Base-by-base conservation (phyloP, 371 early-diverging fungal genomes). In the Mucor velutinosus region DNA sequence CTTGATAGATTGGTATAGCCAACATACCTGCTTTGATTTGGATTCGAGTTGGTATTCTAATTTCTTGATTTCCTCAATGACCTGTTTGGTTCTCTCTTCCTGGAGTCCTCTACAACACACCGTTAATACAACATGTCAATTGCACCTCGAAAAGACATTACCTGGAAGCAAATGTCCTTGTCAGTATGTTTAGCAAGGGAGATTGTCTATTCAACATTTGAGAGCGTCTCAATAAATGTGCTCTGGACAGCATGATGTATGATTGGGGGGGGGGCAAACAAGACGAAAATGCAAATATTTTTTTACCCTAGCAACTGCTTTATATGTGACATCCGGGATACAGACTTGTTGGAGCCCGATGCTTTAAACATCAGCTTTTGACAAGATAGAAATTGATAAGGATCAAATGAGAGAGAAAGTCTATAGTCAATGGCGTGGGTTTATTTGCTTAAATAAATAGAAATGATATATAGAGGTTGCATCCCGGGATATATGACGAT, bases 51-150 rank as follows among this genome's bases (percentile, higher is more conserved):
- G 58, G 39, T 76, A 72, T 65, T 77, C 71, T 7, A 80, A 47
- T 19, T 71, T 53, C 27, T 73, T 70, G 61, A 80, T 76, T 32
- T 80, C 78, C 15, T 76, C 72, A 15, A 72, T 67, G 4, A 71
- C 61, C 57, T 77, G 58, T 8, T 73, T 75, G 4, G 75, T 76
- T 19, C 72, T 59, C 14, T 74, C 72, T 37, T 80, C 78, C 35
- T 61, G 58, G 39, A 70, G 41, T 56, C 67, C 63, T 33, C 63
- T 63, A 8, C 37, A 37, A 37, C 37, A 11, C 14, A 1, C 4
- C 2, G 7, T 37, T 37, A 37, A 37, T 14, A 37, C 4, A 10
- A 14, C 30, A 30, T 37, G 37, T 1, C 14, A 33, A 47, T 68
- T 56, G 0, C 45, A 43, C 8, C 1, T 29, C 30, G 30, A 19